phyloP scores from a whole-genome alignment of 192 early-diverging fungal genomes.

The Rhizophagus prolifer region DNA sequence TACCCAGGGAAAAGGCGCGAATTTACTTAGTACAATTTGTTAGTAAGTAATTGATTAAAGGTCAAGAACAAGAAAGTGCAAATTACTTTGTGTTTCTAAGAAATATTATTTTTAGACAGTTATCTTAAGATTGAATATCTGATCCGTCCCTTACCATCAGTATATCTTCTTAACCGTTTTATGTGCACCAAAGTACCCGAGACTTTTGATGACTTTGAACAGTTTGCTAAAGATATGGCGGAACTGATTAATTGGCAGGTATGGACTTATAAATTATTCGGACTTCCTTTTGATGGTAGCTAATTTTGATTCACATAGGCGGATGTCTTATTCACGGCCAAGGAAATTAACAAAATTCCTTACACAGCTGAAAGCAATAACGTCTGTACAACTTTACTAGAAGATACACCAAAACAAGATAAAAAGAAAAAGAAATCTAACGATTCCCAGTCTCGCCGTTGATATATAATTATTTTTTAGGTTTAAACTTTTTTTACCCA shows the following conservation, averaged over 20 bases:
- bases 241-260: constrained; percentile 21
- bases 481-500: too few species aligned
- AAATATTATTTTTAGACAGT: constrained; percentile 11
- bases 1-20: neutral
- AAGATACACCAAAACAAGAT: too few species aligned
- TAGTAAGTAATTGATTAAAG: constrained; percentile 23
- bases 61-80: neutral
- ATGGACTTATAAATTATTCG: constrained; percentile 16
- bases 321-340: neutral
- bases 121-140: constrained; percentile 15
- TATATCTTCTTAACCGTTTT: too few species aligned
- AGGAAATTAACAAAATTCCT: constrained; percentile 13
- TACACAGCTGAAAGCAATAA: neutral
- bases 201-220: constrained; percentile 15
- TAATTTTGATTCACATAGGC: constrained; percentile 2
- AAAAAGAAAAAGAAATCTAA: too few species aligned
- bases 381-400: too few species aligned
- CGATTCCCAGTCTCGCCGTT: too few species aligned
- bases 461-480: too few species aligned
- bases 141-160: too few species aligned
- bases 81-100: constrained; percentile 1
- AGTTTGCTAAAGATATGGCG: constrained; percentile 13
- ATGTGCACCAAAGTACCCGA: too few species aligned
- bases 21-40: constrained; percentile 19
- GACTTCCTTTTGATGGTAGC: neutral